Evolutionary conservation across 75 land plant genomes (phyloP).

Genomic region (Pinus tabuliformis): DNA sequence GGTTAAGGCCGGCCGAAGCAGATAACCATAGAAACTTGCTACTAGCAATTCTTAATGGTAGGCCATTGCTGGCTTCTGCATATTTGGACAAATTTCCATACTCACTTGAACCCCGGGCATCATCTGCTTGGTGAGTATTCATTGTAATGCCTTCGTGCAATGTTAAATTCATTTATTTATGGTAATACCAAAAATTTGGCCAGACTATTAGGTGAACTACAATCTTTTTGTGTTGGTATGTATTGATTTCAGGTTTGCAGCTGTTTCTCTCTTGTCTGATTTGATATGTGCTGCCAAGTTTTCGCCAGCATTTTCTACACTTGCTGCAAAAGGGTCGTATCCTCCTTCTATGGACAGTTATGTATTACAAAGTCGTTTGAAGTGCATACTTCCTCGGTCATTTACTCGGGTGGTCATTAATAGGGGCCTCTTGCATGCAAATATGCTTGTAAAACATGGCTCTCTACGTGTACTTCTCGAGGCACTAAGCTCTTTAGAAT

Average conservation of each 20-base stretch:
- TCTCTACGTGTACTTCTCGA: conserved; percentile 72
- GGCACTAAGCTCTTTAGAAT: conserved; percentile 48
- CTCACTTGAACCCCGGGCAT: conserved; percentile 69
- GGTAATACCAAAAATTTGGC: neutral
- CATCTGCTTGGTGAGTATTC: conserved; percentile 67
- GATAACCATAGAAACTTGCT: conserved; percentile 66
- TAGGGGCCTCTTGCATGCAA: conserved; percentile 78
- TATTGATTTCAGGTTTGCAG: conserved; percentile 70
- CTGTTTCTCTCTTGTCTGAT: conserved; percentile 67
- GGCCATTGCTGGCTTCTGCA: conserved; percentile 59
- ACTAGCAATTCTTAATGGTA: conserved; percentile 55
- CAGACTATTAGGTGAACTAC: neutral
- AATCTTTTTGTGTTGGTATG: neutral
- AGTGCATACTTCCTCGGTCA: conserved; percentile 57
- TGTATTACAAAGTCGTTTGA: conserved; percentile 49
- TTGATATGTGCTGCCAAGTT: conserved; percentile 50
- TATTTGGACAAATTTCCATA: conserved; percentile 85
- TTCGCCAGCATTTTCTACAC: conserved; percentile 25
- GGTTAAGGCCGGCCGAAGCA: conserved; percentile 64
- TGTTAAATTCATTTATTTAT: neutral
- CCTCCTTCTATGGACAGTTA: conserved; percentile 30
- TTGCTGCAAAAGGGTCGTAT: conserved; percentile 28
- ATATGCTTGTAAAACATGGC: conserved; percentile 72
- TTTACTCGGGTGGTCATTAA: conserved; percentile 55
- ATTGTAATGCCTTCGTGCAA: conserved; percentile 3